Percentiles rank a stretch among this genome's conserved stretches.
Conservation (phyloP, 306 rosid genomes). For the Amphicarpaea edgeworthii region DNA sequence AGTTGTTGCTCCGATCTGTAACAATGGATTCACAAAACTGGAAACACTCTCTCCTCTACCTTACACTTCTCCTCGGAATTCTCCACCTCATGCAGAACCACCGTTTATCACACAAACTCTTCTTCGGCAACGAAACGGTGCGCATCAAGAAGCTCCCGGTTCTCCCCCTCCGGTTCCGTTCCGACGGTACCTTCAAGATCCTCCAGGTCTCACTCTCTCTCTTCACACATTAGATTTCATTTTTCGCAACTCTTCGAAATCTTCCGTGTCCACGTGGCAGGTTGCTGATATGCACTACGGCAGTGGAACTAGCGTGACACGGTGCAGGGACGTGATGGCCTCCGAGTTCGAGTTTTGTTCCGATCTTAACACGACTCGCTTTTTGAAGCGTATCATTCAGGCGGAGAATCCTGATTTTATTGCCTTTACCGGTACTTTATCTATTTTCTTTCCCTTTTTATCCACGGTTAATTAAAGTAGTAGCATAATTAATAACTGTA, state of each 20-base stretch:
- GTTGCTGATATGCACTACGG: conserved; percentile 98
- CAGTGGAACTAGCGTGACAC: conserved; percentile 55
- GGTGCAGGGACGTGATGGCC: conserved; percentile 78
- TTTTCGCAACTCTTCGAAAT: background rate
- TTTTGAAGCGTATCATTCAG: conserved; percentile 64
- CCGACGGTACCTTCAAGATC: conserved; percentile 89
- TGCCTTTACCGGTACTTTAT: conserved; percentile 78
- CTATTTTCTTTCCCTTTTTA: background rate
- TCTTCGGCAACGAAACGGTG: conserved; percentile 49
- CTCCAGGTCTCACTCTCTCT: conserved; percentile 64
- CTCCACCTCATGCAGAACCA: conserved; percentile 51
- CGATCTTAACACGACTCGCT: conserved; percentile 83
- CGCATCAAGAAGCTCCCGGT: conserved; percentile 60
- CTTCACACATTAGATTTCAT: background rate
- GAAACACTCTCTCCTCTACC: conserved; percentile 56
- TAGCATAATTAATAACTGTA: no score
- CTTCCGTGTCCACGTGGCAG: conserved; percentile 30
- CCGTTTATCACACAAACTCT: conserved; percentile 47
- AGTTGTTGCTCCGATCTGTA: background rate
- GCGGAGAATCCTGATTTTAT: conserved; percentile 82
- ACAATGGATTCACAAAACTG: conserved; percentile 47
- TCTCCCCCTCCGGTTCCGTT: conserved; percentile 86
- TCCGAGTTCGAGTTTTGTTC: conserved; percentile 75
- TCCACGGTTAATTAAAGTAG: background rate
- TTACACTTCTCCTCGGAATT: conserved; percentile 41